Base-by-base conservation (phyloP, 495 filamentous ascomycete species). In the Annulohypoxylon moriforme region DNA sequence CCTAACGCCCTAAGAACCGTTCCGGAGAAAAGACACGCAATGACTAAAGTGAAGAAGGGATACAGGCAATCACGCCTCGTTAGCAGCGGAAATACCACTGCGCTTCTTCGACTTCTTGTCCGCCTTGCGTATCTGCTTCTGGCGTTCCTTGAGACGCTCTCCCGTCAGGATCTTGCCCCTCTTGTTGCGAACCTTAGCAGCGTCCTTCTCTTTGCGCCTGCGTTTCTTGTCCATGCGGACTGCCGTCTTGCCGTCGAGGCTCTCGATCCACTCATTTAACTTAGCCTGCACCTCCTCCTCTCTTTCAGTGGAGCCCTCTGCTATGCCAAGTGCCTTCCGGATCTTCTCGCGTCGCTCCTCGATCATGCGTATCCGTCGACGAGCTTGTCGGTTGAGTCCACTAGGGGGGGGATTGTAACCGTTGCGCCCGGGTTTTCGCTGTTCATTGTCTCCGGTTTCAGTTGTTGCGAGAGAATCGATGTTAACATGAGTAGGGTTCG, bases 331-430 rank as follows among this genome's bases (percentile, higher is more conserved):
- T 13, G 53, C 36, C 47, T 73, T 67, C 36, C 60, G 67, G 70
- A 77, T 64, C 9, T 14, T 31, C 60, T 67, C 57, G 33, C 69
- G 68, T 31, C 75, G 68, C 22, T 20, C 25, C 22, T 73, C 76
- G 31, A 81, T 77, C 27, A 77, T 42, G n/a, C 25, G 38, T 50
- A 72, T 38, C 4, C 74, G 75, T 16, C 79, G 71, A 8, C 77
- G 76, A 4, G 55, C 73, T 20, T 18, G 7, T 9, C 77, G 67
- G 64, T 74, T 77, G 18, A 70, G 64, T 0, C 59, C 73, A 7
- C 34, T 64, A 7, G 59, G 63, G 5, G 56, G 27, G 13, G 55
- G 18, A 18, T 57, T 14, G 18, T 57, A 22, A n/a, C 13, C 46
- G 25, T 49, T 11, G 11, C 44, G 3, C 49, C 55, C 16, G 10